These are phyloP conservation scores for Bipolaris zeicola DNA, from an alignment of 2,329 filamentous ascomycete species.

Conservation along the genomic window DNA sequence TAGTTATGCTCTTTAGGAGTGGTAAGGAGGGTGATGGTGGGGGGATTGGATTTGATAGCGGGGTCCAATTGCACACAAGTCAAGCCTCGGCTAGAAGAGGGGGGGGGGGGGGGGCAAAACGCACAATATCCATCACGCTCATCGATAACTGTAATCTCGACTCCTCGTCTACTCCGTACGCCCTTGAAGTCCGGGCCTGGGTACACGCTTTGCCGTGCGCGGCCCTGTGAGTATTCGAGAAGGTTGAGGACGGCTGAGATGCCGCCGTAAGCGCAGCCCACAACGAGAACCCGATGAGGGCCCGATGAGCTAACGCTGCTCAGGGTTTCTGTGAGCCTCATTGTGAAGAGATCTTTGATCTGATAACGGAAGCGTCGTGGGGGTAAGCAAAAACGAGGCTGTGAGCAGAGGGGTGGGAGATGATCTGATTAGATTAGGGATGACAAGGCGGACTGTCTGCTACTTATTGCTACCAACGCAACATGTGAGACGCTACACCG, in stretches of 20 bases:
- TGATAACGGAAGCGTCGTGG: slow-evolving; percentile 15
- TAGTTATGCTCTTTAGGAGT: slow-evolving; percentile 22
- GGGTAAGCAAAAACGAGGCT: slow-evolving; percentile 2
- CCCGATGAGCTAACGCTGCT: slow-evolving; percentile 37
- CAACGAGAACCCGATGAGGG: slow-evolving; percentile 61
- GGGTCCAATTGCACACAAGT: slow-evolving; percentile 3
- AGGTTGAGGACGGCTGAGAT: slow-evolving; percentile 70
- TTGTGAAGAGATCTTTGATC: slow-evolving; percentile 25
- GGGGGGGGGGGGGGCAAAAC: slow-evolving; percentile 36
- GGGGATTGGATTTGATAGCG: not conserved
- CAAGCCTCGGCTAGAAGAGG: slow-evolving; percentile 26
- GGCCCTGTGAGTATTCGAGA: slow-evolving; percentile 66
- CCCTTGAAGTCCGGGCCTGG: slow-evolving; percentile 45
- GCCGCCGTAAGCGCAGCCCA: slow-evolving; percentile 75
- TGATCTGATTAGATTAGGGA: slow-evolving; percentile 47
- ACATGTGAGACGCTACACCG: slow-evolving; percentile 7
- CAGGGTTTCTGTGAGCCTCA: slow-evolving; percentile 38
- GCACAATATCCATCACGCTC: slow-evolving; percentile 83
- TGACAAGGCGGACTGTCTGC: not conserved
- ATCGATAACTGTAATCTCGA: slow-evolving; percentile 76
- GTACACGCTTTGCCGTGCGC: slow-evolving; percentile 54
- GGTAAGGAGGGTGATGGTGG: slow-evolving; percentile 1
- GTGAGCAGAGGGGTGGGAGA: slow-evolving; percentile 19
- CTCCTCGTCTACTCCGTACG: slow-evolving; percentile 54
- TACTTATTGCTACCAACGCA: slow-evolving; percentile 14